These are phyloP conservation scores for Rhynchospora pubera DNA, from an alignment of 176 grass and related monocot genomes.

Conservation along the genomic window DNA sequence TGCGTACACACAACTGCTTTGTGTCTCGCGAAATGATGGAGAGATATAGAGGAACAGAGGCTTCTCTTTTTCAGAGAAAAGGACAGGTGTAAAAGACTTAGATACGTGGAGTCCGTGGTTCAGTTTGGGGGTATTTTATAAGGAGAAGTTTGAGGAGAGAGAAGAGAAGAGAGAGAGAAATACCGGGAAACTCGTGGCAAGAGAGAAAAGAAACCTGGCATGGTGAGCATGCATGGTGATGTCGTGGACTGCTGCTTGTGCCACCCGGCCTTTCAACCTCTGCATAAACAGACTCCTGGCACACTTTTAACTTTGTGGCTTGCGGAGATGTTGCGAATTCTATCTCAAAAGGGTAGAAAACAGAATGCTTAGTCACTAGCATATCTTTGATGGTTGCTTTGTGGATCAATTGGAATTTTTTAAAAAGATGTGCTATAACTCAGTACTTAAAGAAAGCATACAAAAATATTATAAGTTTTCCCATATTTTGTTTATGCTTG, in stretches of 20 bases:
- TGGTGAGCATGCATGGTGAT: conserved; percentile 16
- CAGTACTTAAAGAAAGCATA: not conserved
- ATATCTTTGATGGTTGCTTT: not conserved
- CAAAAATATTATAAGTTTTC: too few relatives aligned
- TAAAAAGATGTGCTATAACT: not conserved
- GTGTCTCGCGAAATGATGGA: not conserved
- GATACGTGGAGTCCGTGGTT: conserved; percentile 24
- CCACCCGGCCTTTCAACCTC: conserved; percentile 14
- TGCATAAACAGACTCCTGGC: not conserved
- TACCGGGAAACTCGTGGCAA: conserved; percentile 1
- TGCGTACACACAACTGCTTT: not conserved
- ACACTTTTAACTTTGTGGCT: not conserved
- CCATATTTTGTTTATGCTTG: not conserved
- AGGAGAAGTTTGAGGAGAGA: not conserved
- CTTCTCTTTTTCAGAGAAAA: not conserved
- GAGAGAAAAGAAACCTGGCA: not conserved
- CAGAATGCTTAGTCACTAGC: not conserved
- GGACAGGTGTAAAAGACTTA: conserved; percentile 7
- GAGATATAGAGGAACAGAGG: conserved; percentile 6
- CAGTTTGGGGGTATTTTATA: conserved; percentile 10
- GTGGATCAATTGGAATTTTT: not conserved
- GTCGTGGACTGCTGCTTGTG: conserved; percentile 20
- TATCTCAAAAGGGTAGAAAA: not conserved
- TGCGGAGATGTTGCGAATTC: not conserved
- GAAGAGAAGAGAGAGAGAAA: not conserved